Base-by-base conservation (phyloP, 1,284 basidiomycete genomes). In the Paramarasmius palmivorus region DNA sequence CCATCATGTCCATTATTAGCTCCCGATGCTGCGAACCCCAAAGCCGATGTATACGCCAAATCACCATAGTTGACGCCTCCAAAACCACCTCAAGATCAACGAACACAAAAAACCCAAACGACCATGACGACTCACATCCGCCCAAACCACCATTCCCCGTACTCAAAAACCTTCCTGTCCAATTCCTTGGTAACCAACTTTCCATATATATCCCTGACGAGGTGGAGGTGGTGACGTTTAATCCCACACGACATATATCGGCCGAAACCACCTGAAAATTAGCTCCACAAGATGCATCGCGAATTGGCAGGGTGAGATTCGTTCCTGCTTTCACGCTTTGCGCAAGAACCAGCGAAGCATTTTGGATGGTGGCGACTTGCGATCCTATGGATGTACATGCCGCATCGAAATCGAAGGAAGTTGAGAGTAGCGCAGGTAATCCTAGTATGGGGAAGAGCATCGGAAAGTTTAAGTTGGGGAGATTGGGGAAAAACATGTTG, bases 1-100 rank as follows among this genome's bases (percentile, higher is more conserved):
- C 59, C 57, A 48, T 60, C 53, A 39, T 60, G 60, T 2, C 60
- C 60, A 26, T 60, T 62, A 52, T 62, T 54, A 9, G 51, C 23
- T 6, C 53, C 55, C 19, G 58, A 41, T 12, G 56, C 47, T 6
- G 60, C 60, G 39, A 61, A 59, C 36, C 56, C 53, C 10, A 56
- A 51, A 9, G 55, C 49, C 20, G 54, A 38, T 1, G 26, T 15
- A 14, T 55, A 55, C 1, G 54, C 54, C 37, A 55, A 32, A 19
- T 55, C 54, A 23, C 47, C 49, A 34, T 55, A 55, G 19, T 55
- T 49, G 15, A 55, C n/a, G n/a, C n/a, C n/a, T n/a, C n/a, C n/a
- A n/a, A n/a, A n/a, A n/a, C n/a, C n/a, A n/a, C n/a, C n/a, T n/a
- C n/a, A n/a, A n/a, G n/a, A n/a, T n/a, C n/a, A n/a, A n/a, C n/a